Evolutionary conservation across 768 basidiomycete species (phyloP), one percentile per base, ranked within the genome.

Genomic region (Mycena olivaceomarginata): DNA sequence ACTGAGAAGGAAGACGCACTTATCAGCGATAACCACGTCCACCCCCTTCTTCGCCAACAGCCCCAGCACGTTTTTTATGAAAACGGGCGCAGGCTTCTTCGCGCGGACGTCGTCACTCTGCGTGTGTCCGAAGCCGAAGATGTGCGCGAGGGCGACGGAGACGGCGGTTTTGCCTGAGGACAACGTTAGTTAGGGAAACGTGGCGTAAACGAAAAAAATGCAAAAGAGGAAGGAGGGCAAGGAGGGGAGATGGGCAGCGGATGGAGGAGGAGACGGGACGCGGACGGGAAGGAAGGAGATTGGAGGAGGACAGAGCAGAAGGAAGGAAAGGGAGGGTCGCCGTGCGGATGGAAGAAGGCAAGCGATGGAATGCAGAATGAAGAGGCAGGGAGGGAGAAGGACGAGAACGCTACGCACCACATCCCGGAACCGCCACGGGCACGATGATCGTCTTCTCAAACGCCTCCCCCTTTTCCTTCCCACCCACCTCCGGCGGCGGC

Each of bases 21-120:
- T 96, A 85, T 99, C 98, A n/a, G 98, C 97, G 75, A 96, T 96
- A 25, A 99, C 98, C 1, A 99, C 92, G 72, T 95, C 98, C 1
- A 99, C 92, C 72, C 95, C 90, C 63, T 95, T 86, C 1, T 83
- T 88, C 67, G 90, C 82, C 40, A 99, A 87, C 2, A 95, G 88
- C 0, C 86, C 82, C 15, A 86, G 81, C 51, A 98, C 95, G 75
- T 96, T 97, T 82, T 88, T 93, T 67, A 96, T 82, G 83, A 98
- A 98, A 3, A 83, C 76, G 0, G 93, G 89, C 0, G 89, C 96
- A 2, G 94, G 68, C 83, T 94, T 97, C 86, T 97, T 99, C 48
- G 84, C 90, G 53, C 89, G 87, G 5, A 99, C 90, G 81, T 99
- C 96, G 83, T 99, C 98, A 81, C 95, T 96, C 83, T 99, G 98